Evolutionary conservation across 2,329 filamentous ascomycete genomes (phyloP).

Genomic region (Aureobasidium sp.): DNA sequence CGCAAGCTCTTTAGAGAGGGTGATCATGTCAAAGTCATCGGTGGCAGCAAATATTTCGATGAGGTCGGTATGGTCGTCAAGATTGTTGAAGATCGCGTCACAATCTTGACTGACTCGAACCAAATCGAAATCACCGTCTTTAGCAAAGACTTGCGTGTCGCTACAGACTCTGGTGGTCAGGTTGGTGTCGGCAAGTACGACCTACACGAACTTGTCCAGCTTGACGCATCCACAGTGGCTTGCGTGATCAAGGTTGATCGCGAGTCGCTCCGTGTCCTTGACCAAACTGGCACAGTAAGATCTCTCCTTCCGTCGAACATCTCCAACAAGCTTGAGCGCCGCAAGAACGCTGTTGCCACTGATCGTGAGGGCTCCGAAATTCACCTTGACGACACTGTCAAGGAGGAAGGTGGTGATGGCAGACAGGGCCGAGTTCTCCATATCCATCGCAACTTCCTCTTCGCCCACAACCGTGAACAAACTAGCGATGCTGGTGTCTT

Average conservation of each 20-base stretch:
- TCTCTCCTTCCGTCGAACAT: slow-evolving; percentile 86
- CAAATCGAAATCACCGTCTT: slow-evolving; percentile 95
- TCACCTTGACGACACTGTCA: slow-evolving; percentile 81
- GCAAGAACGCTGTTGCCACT: slow-evolving; percentile 73
- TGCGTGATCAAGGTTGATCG: slow-evolving; percentile 93
- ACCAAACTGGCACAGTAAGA: slow-evolving; percentile 78
- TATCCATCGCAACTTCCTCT: slow-evolving; percentile 87
- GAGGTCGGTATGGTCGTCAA: slow-evolving; percentile 97
- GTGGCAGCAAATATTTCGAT: slow-evolving; percentile 85
- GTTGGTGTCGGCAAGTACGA: slow-evolving; percentile 81
- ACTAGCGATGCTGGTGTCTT: slow-evolving; percentile 86
- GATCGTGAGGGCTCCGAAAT: slow-evolving; percentile 93
- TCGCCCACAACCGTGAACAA: slow-evolving; percentile 74
- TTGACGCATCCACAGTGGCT: slow-evolving; percentile 85
- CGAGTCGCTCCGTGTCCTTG: slow-evolving; percentile 80
- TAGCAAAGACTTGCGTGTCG: slow-evolving; percentile 90
- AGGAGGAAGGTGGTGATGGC: slow-evolving; percentile 78
- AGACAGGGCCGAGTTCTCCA: slow-evolving; percentile 85
- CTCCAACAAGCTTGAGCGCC: slow-evolving; percentile 74
- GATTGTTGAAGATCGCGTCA: slow-evolving; percentile 86
- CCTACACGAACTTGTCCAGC: slow-evolving; percentile 86
- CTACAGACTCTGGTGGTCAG: slow-evolving; percentile 82
- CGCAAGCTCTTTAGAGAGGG: slow-evolving; percentile 88
- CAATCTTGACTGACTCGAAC: slow-evolving; percentile 83
- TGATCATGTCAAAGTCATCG: slow-evolving; percentile 98